Evolutionary conservation across 225 moss, liverwort and hornwort species (phyloP).

Genomic region (Ulota crispa): DNA sequence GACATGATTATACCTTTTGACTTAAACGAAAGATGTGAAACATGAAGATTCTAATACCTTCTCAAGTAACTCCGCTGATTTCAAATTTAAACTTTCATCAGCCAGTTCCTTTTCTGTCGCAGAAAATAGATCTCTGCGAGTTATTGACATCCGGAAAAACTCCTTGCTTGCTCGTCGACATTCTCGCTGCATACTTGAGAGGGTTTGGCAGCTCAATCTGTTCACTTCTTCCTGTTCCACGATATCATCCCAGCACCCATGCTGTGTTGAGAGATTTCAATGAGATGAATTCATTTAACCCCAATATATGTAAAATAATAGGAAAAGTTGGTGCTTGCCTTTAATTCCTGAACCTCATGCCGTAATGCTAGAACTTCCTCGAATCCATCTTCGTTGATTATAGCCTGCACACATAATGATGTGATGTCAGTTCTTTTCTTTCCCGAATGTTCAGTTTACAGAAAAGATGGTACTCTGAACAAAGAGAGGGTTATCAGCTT

Average conservation of each 20-base stretch:
- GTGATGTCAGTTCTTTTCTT: neutral
- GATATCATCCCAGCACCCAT: constrained; percentile 41
- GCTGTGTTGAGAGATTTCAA: constrained; percentile 46
- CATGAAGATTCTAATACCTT: constrained; percentile 33
- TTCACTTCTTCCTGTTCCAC: constrained; percentile 73
- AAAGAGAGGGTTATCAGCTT: neutral
- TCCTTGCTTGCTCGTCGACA: constrained; percentile 59
- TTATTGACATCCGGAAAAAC: constrained; percentile 46
- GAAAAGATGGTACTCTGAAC: neutral
- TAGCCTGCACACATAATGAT: constrained; percentile 34
- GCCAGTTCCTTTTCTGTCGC: constrained; percentile 34
- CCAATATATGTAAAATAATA: neutral
- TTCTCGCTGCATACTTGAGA: constrained; percentile 61
- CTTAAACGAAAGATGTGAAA: neutral
- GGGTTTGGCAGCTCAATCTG: constrained; percentile 60
- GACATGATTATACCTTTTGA: neutral
- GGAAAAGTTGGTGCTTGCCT: constrained; percentile 42
- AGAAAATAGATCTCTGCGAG: constrained; percentile 40
- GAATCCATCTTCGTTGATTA: constrained; percentile 64
- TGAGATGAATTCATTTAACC: constrained; percentile 22
- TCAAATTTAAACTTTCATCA: constrained; percentile 39
- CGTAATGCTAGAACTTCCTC: constrained; percentile 50
- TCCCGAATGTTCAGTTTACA: neutral
- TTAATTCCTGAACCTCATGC: constrained; percentile 55
- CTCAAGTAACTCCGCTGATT: constrained; percentile 47